These are phyloP conservation scores for Multifurca ochricompacta DNA, from an alignment of 768 basidiomycete genomes.

Conservation along the genomic window DNA sequence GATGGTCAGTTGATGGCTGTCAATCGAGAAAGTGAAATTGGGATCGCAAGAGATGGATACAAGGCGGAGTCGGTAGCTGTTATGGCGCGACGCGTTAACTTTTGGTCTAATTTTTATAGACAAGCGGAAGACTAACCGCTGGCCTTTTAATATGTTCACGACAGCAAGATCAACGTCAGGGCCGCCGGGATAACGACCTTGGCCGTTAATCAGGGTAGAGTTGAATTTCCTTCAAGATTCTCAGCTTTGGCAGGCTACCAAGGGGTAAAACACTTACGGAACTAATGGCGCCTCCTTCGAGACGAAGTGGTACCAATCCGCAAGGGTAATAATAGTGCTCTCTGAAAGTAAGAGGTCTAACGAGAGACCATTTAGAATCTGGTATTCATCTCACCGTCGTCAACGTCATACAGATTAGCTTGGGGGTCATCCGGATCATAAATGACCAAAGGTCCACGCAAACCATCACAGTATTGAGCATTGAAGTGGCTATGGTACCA, in stretches of 20 bases:
- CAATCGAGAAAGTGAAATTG: too few species aligned
- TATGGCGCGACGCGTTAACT: too few species aligned
- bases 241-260: not conserved
- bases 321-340: constrained; percentile 40
- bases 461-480: constrained; percentile 36
- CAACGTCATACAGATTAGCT: constrained; percentile 26
- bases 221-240: constrained; percentile 22
- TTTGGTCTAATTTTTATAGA: too few species aligned
- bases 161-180: constrained; percentile 5
- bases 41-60: too few species aligned
- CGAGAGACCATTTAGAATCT: too few species aligned
- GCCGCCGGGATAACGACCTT: constrained; percentile 32
- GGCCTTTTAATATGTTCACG: constrained; percentile 3
- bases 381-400: constrained; percentile 20
- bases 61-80: too few species aligned
- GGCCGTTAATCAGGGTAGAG: constrained; percentile 40
- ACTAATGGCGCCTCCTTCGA: not conserved
- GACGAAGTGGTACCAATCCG: constrained; percentile 32
- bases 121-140: too few species aligned
- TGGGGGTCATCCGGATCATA: constrained; percentile 27
- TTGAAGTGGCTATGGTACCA: too few species aligned
- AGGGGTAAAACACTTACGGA: not conserved
- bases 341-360: constrained; percentile 23
- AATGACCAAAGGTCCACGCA: too few species aligned
- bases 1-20: too few species aligned